phyloP scores from a whole-genome alignment of 306 rosid genomes.

The Corylus americana region DNA sequence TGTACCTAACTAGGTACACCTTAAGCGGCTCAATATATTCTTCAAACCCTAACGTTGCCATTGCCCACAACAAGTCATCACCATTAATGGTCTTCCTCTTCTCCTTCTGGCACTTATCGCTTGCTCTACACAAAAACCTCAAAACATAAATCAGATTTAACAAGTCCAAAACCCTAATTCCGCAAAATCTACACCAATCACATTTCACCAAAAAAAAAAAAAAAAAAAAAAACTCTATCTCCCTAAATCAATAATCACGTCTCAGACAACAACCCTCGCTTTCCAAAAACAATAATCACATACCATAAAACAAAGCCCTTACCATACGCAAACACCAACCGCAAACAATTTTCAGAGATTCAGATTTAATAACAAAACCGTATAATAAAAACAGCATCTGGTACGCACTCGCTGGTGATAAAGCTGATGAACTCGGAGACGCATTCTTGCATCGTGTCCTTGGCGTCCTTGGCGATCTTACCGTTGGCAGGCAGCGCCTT shows the following conservation, averaged over 20 bases:
- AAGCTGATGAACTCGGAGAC: constrained; percentile 92
- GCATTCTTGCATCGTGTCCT: constrained; percentile 87
- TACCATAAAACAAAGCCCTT: no score
- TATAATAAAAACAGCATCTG: background rate
- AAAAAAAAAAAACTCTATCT: no score
- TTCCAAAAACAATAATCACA: no score
- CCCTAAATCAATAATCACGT: no score
- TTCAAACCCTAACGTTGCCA: constrained; percentile 91
- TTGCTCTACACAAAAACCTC: constrained; percentile 55
- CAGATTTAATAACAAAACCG: background rate
- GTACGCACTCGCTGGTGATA: constrained; percentile 82
- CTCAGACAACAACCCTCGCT: no score
- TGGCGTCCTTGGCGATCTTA: constrained; percentile 89
- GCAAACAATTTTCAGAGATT: background rate
- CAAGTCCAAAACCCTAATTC: background rate
- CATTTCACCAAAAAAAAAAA: no score
- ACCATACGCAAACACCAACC: no score
- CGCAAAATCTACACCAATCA: background rate
- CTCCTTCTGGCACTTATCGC: constrained; percentile 95
- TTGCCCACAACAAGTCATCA: constrained; percentile 91
- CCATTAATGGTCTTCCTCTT: constrained; percentile 96
- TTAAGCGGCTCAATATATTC: constrained; percentile 91
- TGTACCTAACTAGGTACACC: constrained; percentile 82
- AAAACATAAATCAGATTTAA: background rate
- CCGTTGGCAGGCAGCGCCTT: constrained; percentile 82